These are phyloP conservation scores for Asparagopsis taxiformis DNA, from an alignment of 31 red algal species.

Conservation along the genomic window DNA sequence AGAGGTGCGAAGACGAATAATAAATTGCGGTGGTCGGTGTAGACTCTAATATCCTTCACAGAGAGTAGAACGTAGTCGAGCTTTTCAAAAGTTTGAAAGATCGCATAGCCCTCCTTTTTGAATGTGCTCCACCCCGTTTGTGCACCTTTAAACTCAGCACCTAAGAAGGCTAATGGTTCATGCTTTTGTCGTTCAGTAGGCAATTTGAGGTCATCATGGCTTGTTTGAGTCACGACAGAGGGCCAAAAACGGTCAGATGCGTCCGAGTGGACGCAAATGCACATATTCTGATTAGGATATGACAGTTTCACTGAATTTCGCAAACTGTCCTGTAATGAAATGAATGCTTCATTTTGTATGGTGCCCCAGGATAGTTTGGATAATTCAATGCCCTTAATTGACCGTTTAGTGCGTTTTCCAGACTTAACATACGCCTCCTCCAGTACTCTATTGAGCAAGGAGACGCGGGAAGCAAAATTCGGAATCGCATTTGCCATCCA, in stretches of 20 bases:
- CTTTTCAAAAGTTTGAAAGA: background rate
- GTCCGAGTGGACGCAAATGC: background rate
- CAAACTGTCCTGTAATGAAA: background rate
- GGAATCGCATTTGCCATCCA: slow-evolving; percentile 34
- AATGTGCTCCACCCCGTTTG: background rate
- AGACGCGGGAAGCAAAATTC: background rate
- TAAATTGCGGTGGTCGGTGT: background rate
- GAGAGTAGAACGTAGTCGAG: background rate
- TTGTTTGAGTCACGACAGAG: background rate
- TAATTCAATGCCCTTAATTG: background rate
- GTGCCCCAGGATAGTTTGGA: background rate
- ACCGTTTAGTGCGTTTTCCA: slow-evolving; percentile 11
- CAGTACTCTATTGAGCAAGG: background rate
- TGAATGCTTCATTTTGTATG: background rate
- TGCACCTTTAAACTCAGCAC: background rate
- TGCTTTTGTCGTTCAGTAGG: background rate
- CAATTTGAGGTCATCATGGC: background rate
- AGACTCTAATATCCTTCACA: background rate
- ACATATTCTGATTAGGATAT: background rate
- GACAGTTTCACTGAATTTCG: background rate
- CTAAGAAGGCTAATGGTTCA: background rate
- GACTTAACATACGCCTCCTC: slow-evolving; percentile 13
- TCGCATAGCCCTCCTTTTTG: background rate
- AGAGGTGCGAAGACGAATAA: background rate
- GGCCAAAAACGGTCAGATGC: background rate